These are phyloP conservation scores for Globisporangium spiculum DNA, from an alignment of 352 stramenopile species.

Conservation along the genomic window DNA sequence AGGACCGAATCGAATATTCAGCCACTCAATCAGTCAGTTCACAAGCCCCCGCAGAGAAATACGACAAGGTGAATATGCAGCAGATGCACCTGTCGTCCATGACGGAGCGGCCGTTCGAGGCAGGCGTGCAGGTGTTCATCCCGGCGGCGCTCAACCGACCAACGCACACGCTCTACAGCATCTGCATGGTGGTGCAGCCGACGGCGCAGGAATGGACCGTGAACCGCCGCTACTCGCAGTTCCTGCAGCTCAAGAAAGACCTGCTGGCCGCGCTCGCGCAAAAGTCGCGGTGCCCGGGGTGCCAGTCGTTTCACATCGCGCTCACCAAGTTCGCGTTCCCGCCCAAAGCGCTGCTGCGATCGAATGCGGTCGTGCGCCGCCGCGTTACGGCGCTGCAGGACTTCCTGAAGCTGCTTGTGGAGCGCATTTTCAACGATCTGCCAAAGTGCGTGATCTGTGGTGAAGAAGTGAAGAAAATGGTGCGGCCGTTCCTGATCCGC, in stretches of 20 bases:
- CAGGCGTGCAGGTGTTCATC: slow-evolving; percentile 78
- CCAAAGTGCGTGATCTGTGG: slow-evolving; percentile 75
- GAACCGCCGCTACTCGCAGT: slow-evolving; percentile 86
- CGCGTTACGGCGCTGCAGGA: slow-evolving; percentile 67
- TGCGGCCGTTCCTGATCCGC: slow-evolving; percentile 75
- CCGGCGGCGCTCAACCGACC: slow-evolving; percentile 78
- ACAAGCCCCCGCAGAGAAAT: not conserved
- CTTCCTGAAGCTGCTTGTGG: slow-evolving; percentile 72
- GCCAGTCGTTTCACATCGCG: slow-evolving; percentile 56
- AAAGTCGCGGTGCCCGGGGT: slow-evolving; percentile 52
- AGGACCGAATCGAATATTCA: not conserved
- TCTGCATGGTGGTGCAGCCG: slow-evolving; percentile 77
- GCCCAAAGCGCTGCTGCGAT: slow-evolving; percentile 59
- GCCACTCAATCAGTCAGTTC: not conserved
- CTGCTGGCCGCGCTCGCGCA: slow-evolving; percentile 47
- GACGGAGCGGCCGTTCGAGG: slow-evolving; percentile 21
- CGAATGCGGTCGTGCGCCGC: slow-evolving; percentile 67
- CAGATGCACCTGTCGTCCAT: slow-evolving; percentile 1
- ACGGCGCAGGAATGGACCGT: slow-evolving; percentile 81
- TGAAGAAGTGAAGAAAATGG: slow-evolving; percentile 59
- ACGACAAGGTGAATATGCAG: not conserved
- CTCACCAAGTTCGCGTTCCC: slow-evolving; percentile 68
- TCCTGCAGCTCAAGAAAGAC: slow-evolving; percentile 74
- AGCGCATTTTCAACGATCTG: slow-evolving; percentile 66
- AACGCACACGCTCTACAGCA: slow-evolving; percentile 83